Evolutionary conservation across 164 flowering plant genomes (phyloP).

Genomic region (Vitis riparia): DNA sequence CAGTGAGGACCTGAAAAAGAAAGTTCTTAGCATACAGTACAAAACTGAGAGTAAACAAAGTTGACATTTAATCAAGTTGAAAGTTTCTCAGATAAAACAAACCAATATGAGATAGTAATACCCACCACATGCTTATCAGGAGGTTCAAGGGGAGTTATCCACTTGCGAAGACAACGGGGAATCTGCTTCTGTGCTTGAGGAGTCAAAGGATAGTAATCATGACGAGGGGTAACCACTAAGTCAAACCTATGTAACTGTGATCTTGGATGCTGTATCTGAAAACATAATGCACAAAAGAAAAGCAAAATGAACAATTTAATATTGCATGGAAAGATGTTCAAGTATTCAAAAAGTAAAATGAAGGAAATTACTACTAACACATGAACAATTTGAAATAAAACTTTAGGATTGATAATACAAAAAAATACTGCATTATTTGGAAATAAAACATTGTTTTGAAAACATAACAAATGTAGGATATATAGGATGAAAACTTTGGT

Average conservation of each 20-base stretch:
- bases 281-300: conserved; percentile 6
- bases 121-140: conserved; percentile 82
- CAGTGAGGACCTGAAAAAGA: conserved; percentile 65
- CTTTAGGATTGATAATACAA: no score
- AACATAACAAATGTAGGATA: no score
- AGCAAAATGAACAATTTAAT: background rate
- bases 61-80: background rate
- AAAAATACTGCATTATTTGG: no score
- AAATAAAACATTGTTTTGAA: no score
- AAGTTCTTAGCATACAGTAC: conserved; percentile 6
- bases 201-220: conserved; percentile 92
- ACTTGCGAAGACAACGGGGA: conserved; percentile 69
- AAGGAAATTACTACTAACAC: no score
- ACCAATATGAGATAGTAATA: background rate
- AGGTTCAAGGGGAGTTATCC: conserved; percentile 92
- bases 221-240: conserved; percentile 85
- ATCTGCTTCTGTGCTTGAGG: conserved; percentile 77
- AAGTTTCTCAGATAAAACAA: background rate
- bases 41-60: background rate
- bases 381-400: no score
- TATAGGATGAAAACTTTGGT: no score
- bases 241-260: conserved; percentile 78
- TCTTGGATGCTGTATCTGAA: conserved; percentile 96
- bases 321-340: no score
- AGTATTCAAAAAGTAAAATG: no score